Evolutionary conservation across 78 protist species (phyloP).

Genomic region (Dictyostelium citrinum): DNA sequence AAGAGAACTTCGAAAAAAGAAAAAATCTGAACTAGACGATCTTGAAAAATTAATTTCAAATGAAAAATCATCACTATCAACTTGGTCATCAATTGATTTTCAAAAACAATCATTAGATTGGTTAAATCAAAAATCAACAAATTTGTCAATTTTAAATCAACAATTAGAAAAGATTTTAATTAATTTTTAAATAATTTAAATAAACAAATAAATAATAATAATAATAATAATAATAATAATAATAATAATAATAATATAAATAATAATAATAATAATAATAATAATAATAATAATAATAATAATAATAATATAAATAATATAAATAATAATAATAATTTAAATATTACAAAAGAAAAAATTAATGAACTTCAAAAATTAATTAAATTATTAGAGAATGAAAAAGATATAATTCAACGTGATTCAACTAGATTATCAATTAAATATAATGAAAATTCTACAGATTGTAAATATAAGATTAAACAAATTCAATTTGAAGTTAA

Average conservation of each 20-base stretch:
- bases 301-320: background rate
- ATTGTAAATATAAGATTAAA: background rate
- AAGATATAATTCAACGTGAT: background rate
- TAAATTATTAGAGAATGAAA: background rate
- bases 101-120: background rate
- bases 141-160: background rate
- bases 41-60: background rate
- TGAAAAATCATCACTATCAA: background rate
- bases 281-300: too few species aligned
- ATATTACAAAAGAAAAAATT: background rate
- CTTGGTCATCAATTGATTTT: slow-evolving; percentile 39
- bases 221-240: too few species aligned
- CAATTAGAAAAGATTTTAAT: background rate
- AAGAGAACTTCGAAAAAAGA: slow-evolving; percentile 42
- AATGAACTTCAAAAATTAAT: background rate
- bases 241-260: too few species aligned
- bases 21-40: background rate
- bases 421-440: background rate
- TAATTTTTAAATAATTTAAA: background rate
- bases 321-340: background rate
- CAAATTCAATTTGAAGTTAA: background rate
- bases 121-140: background rate
- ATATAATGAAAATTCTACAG: background rate
- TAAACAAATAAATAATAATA: too few species aligned
- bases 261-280: too few species aligned